Percentiles rank a stretch among this genome's conserved stretches.
These are phyloP conservation scores for Tetrastigma voinierianum DNA, from an alignment of 164 flowering plant genomes.

Conservation along the genomic window DNA sequence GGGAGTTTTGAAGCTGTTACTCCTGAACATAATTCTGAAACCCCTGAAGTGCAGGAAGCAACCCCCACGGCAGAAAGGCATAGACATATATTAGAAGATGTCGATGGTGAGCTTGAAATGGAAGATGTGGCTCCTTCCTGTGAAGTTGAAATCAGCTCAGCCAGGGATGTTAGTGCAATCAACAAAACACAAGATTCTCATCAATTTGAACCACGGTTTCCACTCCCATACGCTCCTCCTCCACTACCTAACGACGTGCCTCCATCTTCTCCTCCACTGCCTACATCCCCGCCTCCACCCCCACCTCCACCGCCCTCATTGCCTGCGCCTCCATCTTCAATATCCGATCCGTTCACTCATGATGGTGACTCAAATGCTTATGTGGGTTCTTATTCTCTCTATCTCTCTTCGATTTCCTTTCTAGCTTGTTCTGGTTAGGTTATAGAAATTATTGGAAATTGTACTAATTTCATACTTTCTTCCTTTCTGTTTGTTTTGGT, in stretches of 20 bases:
- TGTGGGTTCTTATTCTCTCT: constrained; percentile 11
- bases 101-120: constrained; percentile 99
- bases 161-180: constrained; percentile 16
- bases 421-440: not conserved
- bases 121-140: constrained; percentile 86
- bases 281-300: constrained; percentile 39
- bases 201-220: constrained; percentile 28
- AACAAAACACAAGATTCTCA: constrained; percentile 20
- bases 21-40: constrained; percentile 59
- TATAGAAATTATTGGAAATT: too few species aligned
- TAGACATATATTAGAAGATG: constrained; percentile 85
- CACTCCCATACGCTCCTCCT: constrained; percentile 44
- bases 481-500: constrained; percentile 2
- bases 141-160: constrained; percentile 44
- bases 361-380: constrained; percentile 25
- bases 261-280: constrained; percentile 68
- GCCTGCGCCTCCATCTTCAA: constrained; percentile 1
- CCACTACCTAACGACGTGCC: constrained; percentile 58
- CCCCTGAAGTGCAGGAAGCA: constrained; percentile 34
- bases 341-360: constrained; percentile 25
- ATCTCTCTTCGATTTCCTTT: not conserved
- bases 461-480: not conserved
- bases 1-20: constrained; percentile 88
- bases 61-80: constrained; percentile 46
- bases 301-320: constrained; percentile 18